Evolutionary conservation across 208 protist genomes (phyloP).

Genomic region (Leishmania arabica): DNA sequence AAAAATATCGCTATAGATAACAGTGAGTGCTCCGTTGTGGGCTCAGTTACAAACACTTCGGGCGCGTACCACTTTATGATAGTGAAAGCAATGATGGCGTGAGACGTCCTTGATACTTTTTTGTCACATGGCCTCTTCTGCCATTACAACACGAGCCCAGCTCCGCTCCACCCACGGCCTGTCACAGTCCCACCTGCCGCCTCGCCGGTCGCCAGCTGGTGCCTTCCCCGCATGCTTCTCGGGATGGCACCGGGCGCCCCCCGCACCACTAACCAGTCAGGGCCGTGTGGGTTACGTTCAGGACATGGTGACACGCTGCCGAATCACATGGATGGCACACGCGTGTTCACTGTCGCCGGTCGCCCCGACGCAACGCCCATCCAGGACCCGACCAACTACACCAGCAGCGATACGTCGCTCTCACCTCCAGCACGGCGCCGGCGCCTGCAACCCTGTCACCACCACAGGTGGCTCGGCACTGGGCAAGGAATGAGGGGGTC

Average conservation of each 20-base stretch:
- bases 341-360: neutral
- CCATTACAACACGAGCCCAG: accelerated
- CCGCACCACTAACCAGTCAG: too few species aligned
- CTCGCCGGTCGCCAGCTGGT: neutral
- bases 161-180: neutral
- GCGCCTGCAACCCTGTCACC: neutral
- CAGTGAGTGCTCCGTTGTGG: neutral
- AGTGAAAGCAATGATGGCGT: neutral
- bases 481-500: neutral
- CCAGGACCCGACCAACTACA: neutral
- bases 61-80: neutral
- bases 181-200: neutral
- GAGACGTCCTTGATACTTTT: too few species aligned
- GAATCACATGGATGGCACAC: neutral
- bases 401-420: neutral
- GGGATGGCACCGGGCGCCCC: too few species aligned
- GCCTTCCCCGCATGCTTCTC: too few species aligned
- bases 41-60: neutral
- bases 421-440: neutral
- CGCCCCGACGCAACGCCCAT: neutral
- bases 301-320: neutral
- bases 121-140: too few species aligned
- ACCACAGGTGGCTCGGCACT: neutral
- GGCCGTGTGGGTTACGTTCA: neutral
- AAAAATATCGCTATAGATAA: neutral